phyloP scores from a whole-genome alignment of 1,139 yeast species.

The Debaryomyces fabryi region DNA sequence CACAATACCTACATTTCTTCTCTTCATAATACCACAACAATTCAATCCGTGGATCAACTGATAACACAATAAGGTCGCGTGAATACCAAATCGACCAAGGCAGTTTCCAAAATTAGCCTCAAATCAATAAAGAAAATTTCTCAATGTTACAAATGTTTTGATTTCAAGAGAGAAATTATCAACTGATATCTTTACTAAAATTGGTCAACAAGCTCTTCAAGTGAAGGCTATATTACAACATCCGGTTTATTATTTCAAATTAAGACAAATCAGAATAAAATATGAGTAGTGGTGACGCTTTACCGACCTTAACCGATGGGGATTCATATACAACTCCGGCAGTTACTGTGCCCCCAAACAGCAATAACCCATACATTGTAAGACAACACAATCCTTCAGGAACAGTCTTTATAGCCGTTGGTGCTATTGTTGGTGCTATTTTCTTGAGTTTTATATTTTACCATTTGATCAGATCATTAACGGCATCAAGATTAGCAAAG shows the following conservation, averaged over 20 bases:
- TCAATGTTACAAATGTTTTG: conserved; percentile 2
- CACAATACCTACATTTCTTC: too few relatives aligned
- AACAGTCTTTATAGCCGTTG: conserved; percentile 80
- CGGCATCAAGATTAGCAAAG: conserved; percentile 45
- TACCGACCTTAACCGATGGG: conserved; percentile 20
- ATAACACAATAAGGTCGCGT: background rate
- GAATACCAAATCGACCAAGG: background rate
- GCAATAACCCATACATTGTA: conserved; percentile 63
- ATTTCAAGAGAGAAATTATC: background rate
- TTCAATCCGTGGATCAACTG: background rate
- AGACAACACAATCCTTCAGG: conserved; percentile 61
- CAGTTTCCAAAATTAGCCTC: background rate
- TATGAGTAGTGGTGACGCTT: background rate
- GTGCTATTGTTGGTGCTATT: conserved; percentile 63
- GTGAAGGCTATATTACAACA: background rate
- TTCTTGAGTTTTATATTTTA: conserved; percentile 46
- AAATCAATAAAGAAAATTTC: conserved; percentile 5
- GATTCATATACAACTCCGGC: conserved; percentile 52
- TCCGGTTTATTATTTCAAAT: background rate
- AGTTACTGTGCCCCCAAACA: conserved; percentile 63
- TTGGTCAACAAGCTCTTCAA: background rate
- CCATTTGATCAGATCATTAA: conserved; percentile 39
- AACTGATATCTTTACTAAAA: background rate
- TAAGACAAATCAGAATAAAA: background rate
- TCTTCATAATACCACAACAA: background rate